Evolutionary conservation across 805 yeast species (phyloP).

Genomic region (Starmerella bacillaris): DNA sequence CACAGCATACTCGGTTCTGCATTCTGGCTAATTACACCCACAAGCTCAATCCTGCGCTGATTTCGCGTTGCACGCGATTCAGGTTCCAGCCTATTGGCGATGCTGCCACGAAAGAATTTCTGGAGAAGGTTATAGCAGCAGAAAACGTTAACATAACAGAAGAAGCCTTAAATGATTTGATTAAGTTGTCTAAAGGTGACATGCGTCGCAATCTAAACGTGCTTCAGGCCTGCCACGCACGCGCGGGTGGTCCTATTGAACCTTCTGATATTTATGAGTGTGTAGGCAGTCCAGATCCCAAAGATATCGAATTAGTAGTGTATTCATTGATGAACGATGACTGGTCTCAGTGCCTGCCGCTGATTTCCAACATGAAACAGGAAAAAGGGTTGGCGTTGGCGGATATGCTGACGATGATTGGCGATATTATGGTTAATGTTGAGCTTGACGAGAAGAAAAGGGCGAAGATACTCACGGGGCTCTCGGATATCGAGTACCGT

Average conservation of each 20-base stretch:
- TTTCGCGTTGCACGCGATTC: constrained; percentile 89
- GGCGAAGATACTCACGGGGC: constrained; percentile 44
- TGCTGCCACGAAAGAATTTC: constrained; percentile 49
- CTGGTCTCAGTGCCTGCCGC: constrained; percentile 60
- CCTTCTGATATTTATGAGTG: constrained; percentile 75
- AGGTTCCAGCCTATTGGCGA: constrained; percentile 68
- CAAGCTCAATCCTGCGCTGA: constrained; percentile 82
- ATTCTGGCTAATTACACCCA: constrained; percentile 91
- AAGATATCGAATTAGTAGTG: constrained; percentile 56
- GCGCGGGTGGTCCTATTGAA: constrained; percentile 42
- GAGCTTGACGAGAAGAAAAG: constrained; percentile 49
- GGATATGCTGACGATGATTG: constrained; percentile 63
- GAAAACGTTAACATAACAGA: constrained; percentile 45
- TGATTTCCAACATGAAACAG: constrained; percentile 47
- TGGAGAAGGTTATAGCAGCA: constrained; percentile 46
- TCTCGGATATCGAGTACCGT: constrained; percentile 80
- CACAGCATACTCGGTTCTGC: constrained; percentile 88
- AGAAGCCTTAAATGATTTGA: constrained; percentile 47
- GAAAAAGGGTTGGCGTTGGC: constrained; percentile 76
- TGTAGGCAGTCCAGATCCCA: constrained; percentile 88
- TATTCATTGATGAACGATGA: constrained; percentile 69
- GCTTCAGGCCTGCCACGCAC: constrained; percentile 81
- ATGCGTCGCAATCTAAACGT: constrained; percentile 92
- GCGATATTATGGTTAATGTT: constrained; percentile 48
- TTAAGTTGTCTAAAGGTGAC: constrained; percentile 73